Evolutionary conservation across 306 rosid species (phyloP).

Genomic region (Calophaca sinica): DNA sequence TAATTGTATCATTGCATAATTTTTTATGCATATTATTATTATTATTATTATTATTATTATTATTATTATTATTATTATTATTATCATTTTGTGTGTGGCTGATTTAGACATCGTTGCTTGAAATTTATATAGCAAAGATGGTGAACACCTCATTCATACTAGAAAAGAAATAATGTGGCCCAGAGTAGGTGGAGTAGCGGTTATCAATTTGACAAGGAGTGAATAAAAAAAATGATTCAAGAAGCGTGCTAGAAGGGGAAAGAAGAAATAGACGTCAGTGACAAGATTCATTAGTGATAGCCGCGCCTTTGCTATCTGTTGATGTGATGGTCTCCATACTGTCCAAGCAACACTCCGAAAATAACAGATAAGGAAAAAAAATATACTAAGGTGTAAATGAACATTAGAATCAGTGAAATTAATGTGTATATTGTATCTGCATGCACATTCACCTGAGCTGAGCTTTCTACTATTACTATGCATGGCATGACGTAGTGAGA

Average conservation of each 20-base stretch:
- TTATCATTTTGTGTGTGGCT: too few species aligned
- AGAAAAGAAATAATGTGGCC: constrained; percentile 22
- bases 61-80: too few species aligned
- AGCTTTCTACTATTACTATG: constrained; percentile 33
- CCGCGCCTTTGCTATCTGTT: not conserved
- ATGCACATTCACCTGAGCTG: constrained; percentile 42
- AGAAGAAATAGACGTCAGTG: constrained; percentile 39
- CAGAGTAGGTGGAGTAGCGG: constrained; percentile 19
- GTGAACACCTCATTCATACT: too few species aligned
- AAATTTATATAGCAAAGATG: too few species aligned
- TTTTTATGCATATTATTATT: too few species aligned
- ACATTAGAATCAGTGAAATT: constrained; percentile 35
- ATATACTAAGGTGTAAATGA: constrained; percentile 1
- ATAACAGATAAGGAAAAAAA: not conserved
- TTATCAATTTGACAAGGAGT: constrained; percentile 43
- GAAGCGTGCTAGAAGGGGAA: constrained; percentile 42
- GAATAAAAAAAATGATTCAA: constrained; percentile 34
- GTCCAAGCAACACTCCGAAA: constrained; percentile 22
- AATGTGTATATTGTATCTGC: not conserved
- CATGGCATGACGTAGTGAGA: too few species aligned
- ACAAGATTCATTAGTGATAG: constrained; percentile 35
- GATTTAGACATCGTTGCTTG: not conserved
- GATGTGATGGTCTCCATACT: constrained; percentile 45
- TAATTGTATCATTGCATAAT: too few species aligned
- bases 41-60: too few species aligned